A percentile compares a stretch with the other conserved stretches of the same genome.
These are phyloP conservation scores for Apiotrichum domesticum DNA, from an alignment of 1,284 basidiomycete species.

Conservation along the genomic window DNA sequence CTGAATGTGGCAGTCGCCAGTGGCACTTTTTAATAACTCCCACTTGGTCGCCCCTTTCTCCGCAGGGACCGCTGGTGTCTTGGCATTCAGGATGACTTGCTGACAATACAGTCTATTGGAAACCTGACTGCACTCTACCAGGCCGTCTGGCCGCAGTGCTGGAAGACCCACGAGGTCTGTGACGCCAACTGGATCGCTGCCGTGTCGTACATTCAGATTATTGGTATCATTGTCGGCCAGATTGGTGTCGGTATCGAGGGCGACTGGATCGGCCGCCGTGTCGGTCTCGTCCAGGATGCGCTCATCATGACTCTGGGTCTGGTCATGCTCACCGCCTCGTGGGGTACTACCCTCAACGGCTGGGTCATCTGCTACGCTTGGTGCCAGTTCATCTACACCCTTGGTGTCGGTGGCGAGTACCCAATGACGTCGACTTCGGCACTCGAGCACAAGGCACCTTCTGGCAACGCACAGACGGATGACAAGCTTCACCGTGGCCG, in stretches of 20 bases:
- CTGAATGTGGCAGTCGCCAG: too few relatives aligned
- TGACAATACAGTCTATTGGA: constrained; percentile 49
- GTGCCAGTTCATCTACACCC: constrained; percentile 52
- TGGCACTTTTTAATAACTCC: too few relatives aligned
- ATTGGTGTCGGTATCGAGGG: constrained; percentile 54
- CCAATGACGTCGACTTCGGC: constrained; percentile 54
- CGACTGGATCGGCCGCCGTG: constrained; percentile 54
- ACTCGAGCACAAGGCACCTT: constrained; percentile 47
- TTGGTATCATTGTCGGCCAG: constrained; percentile 54
- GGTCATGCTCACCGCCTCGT: constrained; percentile 53
- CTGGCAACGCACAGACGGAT: constrained; percentile 46
- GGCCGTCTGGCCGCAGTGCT: constrained; percentile 52
- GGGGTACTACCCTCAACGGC: constrained; percentile 52
- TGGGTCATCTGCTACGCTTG: constrained; percentile 54
- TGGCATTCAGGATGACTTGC: too few relatives aligned
- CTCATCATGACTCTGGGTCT: constrained; percentile 49
- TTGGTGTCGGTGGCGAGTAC: constrained; percentile 53
- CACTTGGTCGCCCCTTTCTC: too few relatives aligned
- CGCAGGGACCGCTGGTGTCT: too few relatives aligned
- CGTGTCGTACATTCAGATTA: constrained; percentile 35
- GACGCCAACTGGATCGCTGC: constrained; percentile 49
- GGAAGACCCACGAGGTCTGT: constrained; percentile 49
- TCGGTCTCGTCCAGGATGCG: constrained; percentile 50
- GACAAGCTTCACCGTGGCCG: constrained; percentile 55
- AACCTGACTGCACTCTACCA: constrained; percentile 51